These are phyloP conservation scores for Pichia cabralensis DNA, from an alignment of 805 yeast genomes.

Conservation along the genomic window DNA sequence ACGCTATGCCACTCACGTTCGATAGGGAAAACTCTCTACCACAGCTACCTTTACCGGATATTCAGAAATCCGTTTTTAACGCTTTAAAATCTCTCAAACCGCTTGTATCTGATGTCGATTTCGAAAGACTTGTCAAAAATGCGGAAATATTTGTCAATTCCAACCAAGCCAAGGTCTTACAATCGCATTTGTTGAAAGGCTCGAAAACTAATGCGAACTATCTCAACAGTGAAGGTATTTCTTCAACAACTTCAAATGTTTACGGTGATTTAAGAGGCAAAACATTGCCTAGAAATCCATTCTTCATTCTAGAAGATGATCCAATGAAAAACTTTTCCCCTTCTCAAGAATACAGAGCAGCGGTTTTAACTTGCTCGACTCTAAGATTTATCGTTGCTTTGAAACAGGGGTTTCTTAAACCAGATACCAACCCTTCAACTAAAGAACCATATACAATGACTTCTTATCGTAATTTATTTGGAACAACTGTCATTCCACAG, in stretches of 20 bases:
- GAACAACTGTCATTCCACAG: constrained; percentile 51
- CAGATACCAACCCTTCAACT: constrained; percentile 46
- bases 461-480: constrained; percentile 58
- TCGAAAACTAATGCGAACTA: constrained; percentile 37
- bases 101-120: constrained; percentile 43
- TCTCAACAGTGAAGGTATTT: constrained; percentile 37
- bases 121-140: constrained; percentile 31
- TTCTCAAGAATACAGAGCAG: constrained; percentile 57
- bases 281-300: constrained; percentile 69
- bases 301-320: constrained; percentile 63
- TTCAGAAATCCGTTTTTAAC: constrained; percentile 41
- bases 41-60: constrained; percentile 50
- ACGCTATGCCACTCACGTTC: constrained; percentile 26
- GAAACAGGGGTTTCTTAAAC: constrained; percentile 41
- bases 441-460: constrained; percentile 53
- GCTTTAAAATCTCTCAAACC: constrained; percentile 51
- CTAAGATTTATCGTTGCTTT: constrained; percentile 55
- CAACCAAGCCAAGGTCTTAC: constrained; percentile 35
- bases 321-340: constrained; percentile 52
- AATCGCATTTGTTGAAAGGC: constrained; percentile 42
- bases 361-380: constrained; percentile 55
- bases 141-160: constrained; percentile 37
- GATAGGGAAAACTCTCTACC: constrained; percentile 39
- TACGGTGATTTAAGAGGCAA: constrained; percentile 58
- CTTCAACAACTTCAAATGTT: constrained; percentile 46